phyloP scores from a whole-genome alignment of 192 early-diverging fungal species.

The Coemansia sp. region DNA sequence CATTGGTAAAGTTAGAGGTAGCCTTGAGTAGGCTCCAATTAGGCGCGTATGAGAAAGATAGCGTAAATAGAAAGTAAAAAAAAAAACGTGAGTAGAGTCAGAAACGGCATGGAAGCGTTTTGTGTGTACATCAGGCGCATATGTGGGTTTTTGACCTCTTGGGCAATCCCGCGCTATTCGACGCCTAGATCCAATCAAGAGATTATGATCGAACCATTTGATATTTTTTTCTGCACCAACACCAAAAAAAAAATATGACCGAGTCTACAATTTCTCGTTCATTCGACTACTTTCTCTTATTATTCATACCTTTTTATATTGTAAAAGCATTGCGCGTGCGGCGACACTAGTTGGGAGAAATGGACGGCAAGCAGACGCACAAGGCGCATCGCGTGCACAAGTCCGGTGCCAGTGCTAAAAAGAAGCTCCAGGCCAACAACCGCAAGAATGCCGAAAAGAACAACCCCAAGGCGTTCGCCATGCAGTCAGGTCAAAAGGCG shows the following conservation, averaged over 20 bases:
- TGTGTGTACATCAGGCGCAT: background rate
- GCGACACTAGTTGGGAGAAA: conserved; percentile 20
- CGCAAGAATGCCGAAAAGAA: conserved; percentile 68
- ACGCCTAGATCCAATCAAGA: background rate
- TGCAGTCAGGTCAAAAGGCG: conserved; percentile 71
- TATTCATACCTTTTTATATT: background rate
- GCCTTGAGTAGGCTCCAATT: conserved; percentile 1
- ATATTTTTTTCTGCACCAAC: background rate
- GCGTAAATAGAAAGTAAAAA: background rate
- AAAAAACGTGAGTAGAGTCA: background rate
- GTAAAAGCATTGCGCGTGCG: background rate
- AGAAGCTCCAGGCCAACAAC: conserved; percentile 72
- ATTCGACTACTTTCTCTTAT: background rate
- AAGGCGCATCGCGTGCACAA: conserved; percentile 85
- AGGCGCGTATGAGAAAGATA: conserved; percentile 1
- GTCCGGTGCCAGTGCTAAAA: conserved; percentile 83
- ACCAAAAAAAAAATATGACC: background rate
- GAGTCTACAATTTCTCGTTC: background rate
- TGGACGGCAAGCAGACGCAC: conserved; percentile 65
- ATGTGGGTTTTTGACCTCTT: background rate
- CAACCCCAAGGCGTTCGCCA: conserved; percentile 70
- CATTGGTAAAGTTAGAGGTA: background rate
- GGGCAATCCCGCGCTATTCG: background rate
- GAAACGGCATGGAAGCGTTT: background rate
- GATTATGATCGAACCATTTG: background rate